Conservation (phyloP, 305 asterid genomes). For the Fraxinus sp. region DNA sequence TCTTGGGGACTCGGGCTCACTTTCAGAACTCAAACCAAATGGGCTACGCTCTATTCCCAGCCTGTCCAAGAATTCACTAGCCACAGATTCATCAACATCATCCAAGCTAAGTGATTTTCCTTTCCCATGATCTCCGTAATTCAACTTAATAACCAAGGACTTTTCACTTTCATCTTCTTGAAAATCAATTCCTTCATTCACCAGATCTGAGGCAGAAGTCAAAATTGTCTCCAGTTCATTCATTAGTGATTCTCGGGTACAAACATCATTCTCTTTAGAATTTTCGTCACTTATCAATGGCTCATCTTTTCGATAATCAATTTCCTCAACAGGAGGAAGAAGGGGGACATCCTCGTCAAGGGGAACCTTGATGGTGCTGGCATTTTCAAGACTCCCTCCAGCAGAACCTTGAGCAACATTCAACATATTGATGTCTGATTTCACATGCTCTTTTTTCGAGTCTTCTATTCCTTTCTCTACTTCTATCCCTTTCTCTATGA, state of each 20-base stretch:
- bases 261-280: constrained; percentile 26
- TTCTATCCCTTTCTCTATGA: constrained; percentile 43
- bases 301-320: constrained; percentile 37
- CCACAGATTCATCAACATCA: constrained; percentile 56
- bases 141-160: constrained; percentile 34
- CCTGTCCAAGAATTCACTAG: constrained; percentile 79
- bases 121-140: constrained; percentile 31
- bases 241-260: constrained; percentile 46
- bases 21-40: constrained; percentile 67
- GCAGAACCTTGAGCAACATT: constrained; percentile 29
- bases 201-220: constrained; percentile 43
- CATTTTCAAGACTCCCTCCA: constrained; percentile 30
- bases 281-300: constrained; percentile 25
- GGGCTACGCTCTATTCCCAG: constrained; percentile 77
- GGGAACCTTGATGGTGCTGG: constrained; percentile 24
- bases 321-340: constrained; percentile 25
- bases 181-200: constrained; percentile 50
- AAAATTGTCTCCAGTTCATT: constrained; percentile 66
- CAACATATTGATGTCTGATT: constrained; percentile 26
- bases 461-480: constrained; percentile 31
- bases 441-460: constrained; percentile 35
- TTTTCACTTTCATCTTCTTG: constrained; percentile 51
- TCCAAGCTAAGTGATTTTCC: constrained; percentile 64
- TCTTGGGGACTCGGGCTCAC: constrained; percentile 94
- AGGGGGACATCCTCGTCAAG: not conserved